A percentile compares a stretch with the other conserved stretches of the same genome.
These are phyloP conservation scores for Gossypium sturtianum DNA, from an alignment of 345 rosid genomes.

Conservation along the genomic window DNA sequence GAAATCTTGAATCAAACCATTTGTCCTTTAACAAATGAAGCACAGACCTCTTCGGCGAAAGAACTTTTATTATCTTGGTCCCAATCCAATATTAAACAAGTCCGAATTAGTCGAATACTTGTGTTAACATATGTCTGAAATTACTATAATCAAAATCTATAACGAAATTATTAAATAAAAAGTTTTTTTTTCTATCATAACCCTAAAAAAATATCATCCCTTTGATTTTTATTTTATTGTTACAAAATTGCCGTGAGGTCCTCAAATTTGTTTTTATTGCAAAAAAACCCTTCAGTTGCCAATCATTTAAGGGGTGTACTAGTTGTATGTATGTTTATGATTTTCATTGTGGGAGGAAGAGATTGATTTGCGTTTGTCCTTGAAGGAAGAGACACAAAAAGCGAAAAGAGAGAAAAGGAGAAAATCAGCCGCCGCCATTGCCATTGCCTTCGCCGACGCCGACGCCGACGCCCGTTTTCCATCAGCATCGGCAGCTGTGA, in stretches of 20 bases:
- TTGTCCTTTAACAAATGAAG: no score
- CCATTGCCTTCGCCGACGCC: neutral
- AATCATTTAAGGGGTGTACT: neutral
- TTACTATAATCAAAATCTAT: no score
- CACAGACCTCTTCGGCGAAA: rapidly evolving
- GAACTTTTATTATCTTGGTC: rapidly evolving
- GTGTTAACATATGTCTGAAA: rapidly evolving
- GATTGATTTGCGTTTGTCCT: neutral
- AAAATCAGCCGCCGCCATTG: neutral
- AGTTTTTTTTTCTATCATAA: neutral
- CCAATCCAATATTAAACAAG: no score
- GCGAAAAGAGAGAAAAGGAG: neutral
- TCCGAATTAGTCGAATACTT: no score
- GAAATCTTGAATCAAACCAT: no score
- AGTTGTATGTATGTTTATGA: neutral
- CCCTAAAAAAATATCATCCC: neutral
- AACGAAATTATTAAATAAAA: no score
- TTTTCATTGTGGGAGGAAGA: neutral
- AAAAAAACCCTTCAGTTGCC: neutral
- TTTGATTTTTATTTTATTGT: neutral
- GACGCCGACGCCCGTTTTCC: neutral
- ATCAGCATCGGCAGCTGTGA: neutral
- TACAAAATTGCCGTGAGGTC: neutral
- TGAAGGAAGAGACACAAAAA: neutral
- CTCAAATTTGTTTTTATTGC: neutral